phyloP scores from a whole-genome alignment of 345 rosid genomes.

The Populus alba region DNA sequence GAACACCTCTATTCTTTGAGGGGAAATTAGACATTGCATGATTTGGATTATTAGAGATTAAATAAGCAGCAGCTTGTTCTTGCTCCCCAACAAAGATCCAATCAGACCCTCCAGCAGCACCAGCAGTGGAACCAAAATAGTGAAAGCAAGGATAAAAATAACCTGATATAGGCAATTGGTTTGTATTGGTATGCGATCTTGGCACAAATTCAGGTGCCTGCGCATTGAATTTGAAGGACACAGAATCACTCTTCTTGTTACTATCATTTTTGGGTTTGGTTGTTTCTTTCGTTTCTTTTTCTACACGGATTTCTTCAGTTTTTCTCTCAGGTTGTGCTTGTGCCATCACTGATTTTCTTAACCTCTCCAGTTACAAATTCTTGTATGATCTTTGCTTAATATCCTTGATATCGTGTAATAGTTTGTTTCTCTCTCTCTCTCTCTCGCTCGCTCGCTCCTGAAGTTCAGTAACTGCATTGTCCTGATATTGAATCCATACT shows the following conservation, averaged over 20 bases:
- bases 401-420: neutral
- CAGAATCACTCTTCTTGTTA: neutral
- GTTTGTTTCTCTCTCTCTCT: slow-evolving; percentile 7
- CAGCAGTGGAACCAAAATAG: slow-evolving; percentile 50
- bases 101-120: slow-evolving; percentile 54
- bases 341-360: slow-evolving; percentile 43
- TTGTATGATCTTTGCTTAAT: neutral
- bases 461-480: slow-evolving; percentile 43
- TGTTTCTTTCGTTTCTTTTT: slow-evolving; percentile 31
- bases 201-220: slow-evolving; percentile 93
- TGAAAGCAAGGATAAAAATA: slow-evolving; percentile 68
- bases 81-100: slow-evolving; percentile 82
- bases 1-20: slow-evolving; percentile 39
- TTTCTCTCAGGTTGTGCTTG: slow-evolving; percentile 43
- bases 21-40: slow-evolving; percentile 40
- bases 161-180: slow-evolving; percentile 52
- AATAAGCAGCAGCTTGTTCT: slow-evolving; percentile 50
- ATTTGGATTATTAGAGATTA: slow-evolving; percentile 43
- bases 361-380: neutral
- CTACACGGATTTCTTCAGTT: slow-evolving; percentile 20
- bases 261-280: slow-evolving; percentile 1
- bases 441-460: slow-evolving; percentile 24
- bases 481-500: slow-evolving; percentile 51
- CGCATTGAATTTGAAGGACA: slow-evolving; percentile 83
- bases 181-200: slow-evolving; percentile 36